Evolutionary conservation across 1,284 basidiomycete species (phyloP), one percentile per base, ranked within the genome.

Genomic region (Ustilago hordei): DNA sequence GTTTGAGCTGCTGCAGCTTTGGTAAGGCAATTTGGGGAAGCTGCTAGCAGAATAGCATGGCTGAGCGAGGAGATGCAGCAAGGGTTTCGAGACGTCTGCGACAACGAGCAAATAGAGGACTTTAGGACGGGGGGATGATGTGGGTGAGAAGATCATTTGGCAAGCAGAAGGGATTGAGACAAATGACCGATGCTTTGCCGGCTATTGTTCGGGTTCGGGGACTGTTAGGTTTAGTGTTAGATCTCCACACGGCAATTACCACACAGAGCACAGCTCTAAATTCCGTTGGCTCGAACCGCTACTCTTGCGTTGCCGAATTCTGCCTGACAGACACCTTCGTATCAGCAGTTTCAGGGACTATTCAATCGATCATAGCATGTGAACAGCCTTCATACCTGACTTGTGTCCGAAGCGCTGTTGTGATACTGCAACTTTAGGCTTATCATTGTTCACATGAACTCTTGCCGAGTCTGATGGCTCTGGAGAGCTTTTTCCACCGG

Each of bases 401-500:
- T 9, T 13, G 8, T 38, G 5, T 38, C 36, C 36, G 36, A 8
- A 38, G 1, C 13, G 36, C 36, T 13, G 36, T 38, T 38, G 36
- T 38, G 2, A 8, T 8, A 38, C 8, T 38, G 8, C 36, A 38
- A 28, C 3, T 28, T 28, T 28, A 38, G 6, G 36, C 36, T 38
- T 38, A 38, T 38, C 36, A 8, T 38, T 38, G 36, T 38, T 7
- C 36, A 38, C 36, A 7, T 38, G 36, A 38, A 38, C 36, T 38
- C 36, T 9, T 38, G 36, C 36, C 9, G 36, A 38, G 36, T 17
- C 12, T 23, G 45, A 48, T 5, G 23, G 28, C 34, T 17, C 11
- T 28, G 50, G 13, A 59, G 34, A 9, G 34, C 45, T 28, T 28
- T 28, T 28, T 48, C 57, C 57, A 48, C 57, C 31, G 45, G 17